Conservation (phyloP, 805 yeast species). For the Hanseniaspora lachancei region DNA sequence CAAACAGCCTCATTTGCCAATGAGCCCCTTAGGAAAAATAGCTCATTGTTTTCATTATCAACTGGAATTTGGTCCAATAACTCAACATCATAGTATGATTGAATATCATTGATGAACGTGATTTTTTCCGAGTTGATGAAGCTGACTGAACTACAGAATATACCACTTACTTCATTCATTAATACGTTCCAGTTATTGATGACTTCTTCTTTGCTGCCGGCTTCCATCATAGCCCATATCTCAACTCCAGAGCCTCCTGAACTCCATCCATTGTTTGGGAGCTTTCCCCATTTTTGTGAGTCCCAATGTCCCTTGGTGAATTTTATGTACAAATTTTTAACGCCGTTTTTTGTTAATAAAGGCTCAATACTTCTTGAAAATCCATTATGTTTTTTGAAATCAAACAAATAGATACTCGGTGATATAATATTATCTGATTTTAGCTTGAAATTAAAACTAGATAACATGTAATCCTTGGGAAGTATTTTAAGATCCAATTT, state of each 20-base stretch:
- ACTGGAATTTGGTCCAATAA: constrained; percentile 15
- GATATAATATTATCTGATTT: constrained; percentile 36
- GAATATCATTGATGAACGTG: constrained; percentile 43
- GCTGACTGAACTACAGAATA: constrained; percentile 89
- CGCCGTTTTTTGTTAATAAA: constrained; percentile 47
- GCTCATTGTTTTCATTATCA: constrained; percentile 25
- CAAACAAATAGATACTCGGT: constrained; percentile 14
- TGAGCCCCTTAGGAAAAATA: constrained; percentile 64
- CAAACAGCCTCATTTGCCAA: constrained; percentile 92
- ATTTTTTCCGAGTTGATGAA: constrained; percentile 72
- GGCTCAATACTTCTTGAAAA: constrained; percentile 80
- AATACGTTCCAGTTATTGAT: constrained; percentile 55
- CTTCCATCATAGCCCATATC: constrained; percentile 74
- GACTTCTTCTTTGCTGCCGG: constrained; percentile 41
- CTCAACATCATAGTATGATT: constrained; percentile 21
- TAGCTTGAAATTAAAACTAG: constrained; percentile 58
- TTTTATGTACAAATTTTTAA: constrained; percentile 68
- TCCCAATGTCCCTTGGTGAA: constrained; percentile 97
- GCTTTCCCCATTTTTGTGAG: constrained; percentile 68
- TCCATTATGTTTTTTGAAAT: constrained; percentile 40
- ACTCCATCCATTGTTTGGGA: constrained; percentile 56
- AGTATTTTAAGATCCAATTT: constrained; percentile 51
- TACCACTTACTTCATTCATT: constrained; percentile 68
- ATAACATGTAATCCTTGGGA: constrained; percentile 53
- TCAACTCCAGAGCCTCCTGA: constrained; percentile 96